Base-by-base conservation (phyloP, 2,329 filamentous ascomycete species). In the Penicillium sp. region DNA sequence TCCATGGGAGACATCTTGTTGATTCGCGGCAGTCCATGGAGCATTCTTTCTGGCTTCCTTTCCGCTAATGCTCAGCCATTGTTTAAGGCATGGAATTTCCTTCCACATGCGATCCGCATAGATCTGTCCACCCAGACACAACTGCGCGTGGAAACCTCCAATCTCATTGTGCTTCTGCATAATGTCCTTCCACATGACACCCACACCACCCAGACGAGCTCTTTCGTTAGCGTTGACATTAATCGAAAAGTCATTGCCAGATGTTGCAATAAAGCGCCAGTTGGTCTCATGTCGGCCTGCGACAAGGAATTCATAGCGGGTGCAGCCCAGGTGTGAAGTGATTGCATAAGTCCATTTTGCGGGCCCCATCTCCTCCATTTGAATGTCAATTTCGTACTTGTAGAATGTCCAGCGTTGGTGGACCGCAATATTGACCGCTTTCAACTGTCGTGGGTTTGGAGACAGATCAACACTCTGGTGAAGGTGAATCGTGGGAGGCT, bases 121-220 rank as follows among this genome's bases (percentile, higher is more conserved):
- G 52, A 99, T 96, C 73, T 99, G 95, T 58, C 95, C 91, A 54
- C 95, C 95, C 5, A 97, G 79, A 14, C 93, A 95, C 8, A 99
- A 81, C 70, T 99, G 95, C 7, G 91, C 88, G 69, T 99, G 95
- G 74, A 98, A 99, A 1, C 95, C 95, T 54, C 93, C 92, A 65
- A 93, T 96, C 67, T 99, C 95, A 27, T 93, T 86, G 68, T 99
- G 96, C 81, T 97, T 97, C 76, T 97, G 92, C 70, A 99, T 82
- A 27, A 99, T 93, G 68, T 99, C 95, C 70, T 97, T 98, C 95
- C 95, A 99, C 93, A 99, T 96, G 70, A 95, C 90, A 0, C 93
- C 91, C 1, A 96, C 84, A 1, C 95, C 95, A 29, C 95, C 95
- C 1, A 98, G 83, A 66, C 89, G 90, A 31, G 88, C 86, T 44